Evolutionary conservation across 2,329 filamentous ascomycete species (phyloP), one percentile per base, ranked within the genome.

Genomic region (Cladobotryum mycophilum): DNA sequence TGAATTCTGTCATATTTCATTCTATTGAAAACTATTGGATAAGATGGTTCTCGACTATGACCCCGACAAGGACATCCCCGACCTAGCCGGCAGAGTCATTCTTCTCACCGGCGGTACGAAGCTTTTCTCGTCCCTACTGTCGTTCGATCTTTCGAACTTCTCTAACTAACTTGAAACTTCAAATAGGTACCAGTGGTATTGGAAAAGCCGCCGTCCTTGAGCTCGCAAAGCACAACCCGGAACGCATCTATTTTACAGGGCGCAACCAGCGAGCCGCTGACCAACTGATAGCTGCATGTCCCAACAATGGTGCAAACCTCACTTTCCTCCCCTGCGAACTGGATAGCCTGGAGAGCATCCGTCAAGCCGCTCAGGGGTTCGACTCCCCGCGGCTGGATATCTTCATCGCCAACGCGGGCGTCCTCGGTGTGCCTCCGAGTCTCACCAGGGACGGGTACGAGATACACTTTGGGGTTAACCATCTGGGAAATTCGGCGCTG

Each of bases 81-180:
- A 87, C 5, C 78, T 96, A 30, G 82, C 91, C 64, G 88, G 82
- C 53, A 85, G 84, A 64, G 85, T 89, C 12, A 88, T 82, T 41
- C 76, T 95, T 18, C 84, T 96, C 14, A 96, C 90, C 0, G 90
- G 90, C 47, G 90, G 48, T 33, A 43, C 17, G 17, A 17, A 30
- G 8, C 25, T 30, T 8, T n/a, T n/a, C n/a, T n/a, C n/a, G n/a
- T n/a, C 9, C 25, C 25, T 30, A 11, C 25, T 11, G 2, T 30
- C 25, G 8, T 30, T 30, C 25, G 8, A 38, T n/a, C 12, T 9
- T 9, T n/a, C 36, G 5, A n/a, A 38, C 36, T n/a, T 11, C 25
- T 8, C n/a, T 2, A 30, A 11, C 25, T 30, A 6, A 30, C 6
- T 30, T 8, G 8, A 30, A 30, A 11, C 9, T 41, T 76, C 87